Base-by-base conservation (phyloP, 192 early-diverging fungal genomes). In the Backusella mclennaniae region DNA sequence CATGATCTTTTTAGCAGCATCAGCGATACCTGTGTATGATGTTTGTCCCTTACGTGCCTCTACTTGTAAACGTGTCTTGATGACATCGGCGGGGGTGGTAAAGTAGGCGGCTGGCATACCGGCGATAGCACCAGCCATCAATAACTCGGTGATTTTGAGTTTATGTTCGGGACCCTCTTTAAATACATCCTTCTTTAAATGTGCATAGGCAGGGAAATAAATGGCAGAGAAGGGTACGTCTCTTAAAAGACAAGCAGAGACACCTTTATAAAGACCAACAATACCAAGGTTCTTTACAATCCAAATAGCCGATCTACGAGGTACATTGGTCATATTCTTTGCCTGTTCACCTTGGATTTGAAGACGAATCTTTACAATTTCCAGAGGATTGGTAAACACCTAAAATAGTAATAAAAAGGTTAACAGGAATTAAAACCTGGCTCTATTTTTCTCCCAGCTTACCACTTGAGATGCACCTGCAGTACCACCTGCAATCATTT, bases 331-430 rank as follows among this genome's bases (percentile, higher is more conserved):
- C 49, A 84, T 21, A 8, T 84, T 77, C 77, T 90, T 91, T 56
- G 90, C 87, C 46, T 90, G 84, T 83, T 95, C 93, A 79, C 93
- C 93, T 78, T 93, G 92, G 35, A 93, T 87, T 84, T 99, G 97
- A 73, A 99, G 90, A 67, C 96, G 93, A 84, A 99, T 99, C 87
- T 99, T 99, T 85, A 99, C 97, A 83, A 99, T 99, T 85, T 99
- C 97, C 75, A 99, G 82, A 35, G 97, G 97, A 77, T 99, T 97
- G 67, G 97, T 99, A 81, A 98, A 98, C 6, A 63, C 56, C 56
- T 63, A 29, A 63, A 26, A 59, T 63, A 31, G 26, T 12, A 63
- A 63, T 11, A 63, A 14, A 63, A 63, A 29, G 53, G 53, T 26
- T 23, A 59, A 59, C 53, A 59, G 53, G 53, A 26, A 26, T 23